Conservation (phyloP, 352 stramenopile genomes). For the Globisporangium abappressorium region DNA sequence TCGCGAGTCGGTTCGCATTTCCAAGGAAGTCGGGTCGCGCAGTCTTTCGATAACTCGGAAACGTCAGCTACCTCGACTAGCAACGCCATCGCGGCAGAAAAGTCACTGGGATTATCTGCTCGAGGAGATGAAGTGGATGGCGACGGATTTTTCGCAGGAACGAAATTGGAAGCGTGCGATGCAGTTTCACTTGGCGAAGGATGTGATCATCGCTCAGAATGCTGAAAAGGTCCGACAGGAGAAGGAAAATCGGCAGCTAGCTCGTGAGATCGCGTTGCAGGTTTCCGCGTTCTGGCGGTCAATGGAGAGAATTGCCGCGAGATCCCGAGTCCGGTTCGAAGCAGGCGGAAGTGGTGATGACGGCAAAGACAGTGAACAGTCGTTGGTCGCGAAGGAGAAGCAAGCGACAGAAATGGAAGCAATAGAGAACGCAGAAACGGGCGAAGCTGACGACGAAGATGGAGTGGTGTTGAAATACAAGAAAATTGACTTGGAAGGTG, state of each 20-base stretch:
- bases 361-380: conserved; percentile 3
- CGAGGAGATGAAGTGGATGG: conserved; percentile 97
- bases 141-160: conserved; percentile 95
- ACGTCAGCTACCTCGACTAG: conserved; percentile 62
- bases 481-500: conserved; percentile 31
- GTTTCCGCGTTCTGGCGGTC: conserved; percentile 82
- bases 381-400: conserved; percentile 1
- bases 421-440: conserved; percentile 7
- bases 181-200: conserved; percentile 56
- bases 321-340: conserved; percentile 74
- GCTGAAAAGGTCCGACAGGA: conserved; percentile 66
- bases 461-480: conserved; percentile 35
- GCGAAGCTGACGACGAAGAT: conserved; percentile 7
- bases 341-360: conserved; percentile 4
- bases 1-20: conserved; percentile 43
- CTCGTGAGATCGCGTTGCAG: conserved; percentile 60
- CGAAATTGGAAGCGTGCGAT: conserved; percentile 93
- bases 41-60: conserved; percentile 51
- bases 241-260: conserved; percentile 60
- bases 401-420: conserved; percentile 7
- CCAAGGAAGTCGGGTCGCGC: conserved; percentile 36
- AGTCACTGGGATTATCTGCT: conserved; percentile 94
- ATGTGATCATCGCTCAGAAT: conserved; percentile 67
- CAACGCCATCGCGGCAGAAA: conserved; percentile 46
- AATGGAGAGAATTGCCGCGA: conserved; percentile 80